Conservation (phyloP, 1,284 basidiomycete genomes). For the Ceratobasidium sp. region DNA sequence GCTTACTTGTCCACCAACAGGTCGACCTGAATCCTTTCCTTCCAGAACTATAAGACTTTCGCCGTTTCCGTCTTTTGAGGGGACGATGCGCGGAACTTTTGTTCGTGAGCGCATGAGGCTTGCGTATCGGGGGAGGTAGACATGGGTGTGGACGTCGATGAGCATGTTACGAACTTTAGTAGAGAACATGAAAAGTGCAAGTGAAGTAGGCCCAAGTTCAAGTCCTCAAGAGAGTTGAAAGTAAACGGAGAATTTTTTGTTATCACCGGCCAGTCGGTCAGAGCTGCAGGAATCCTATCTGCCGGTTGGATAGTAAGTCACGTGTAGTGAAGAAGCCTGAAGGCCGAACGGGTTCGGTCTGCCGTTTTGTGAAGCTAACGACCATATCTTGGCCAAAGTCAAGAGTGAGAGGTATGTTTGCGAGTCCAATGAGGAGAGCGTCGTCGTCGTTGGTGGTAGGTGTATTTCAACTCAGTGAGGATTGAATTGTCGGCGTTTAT, state of each 20-base stretch:
- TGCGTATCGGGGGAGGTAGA: constrained; percentile 83
- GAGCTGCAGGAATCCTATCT: neutral
- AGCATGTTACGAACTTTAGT: constrained; percentile 60
- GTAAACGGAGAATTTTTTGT: too few species aligned
- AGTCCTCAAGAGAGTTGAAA: too few species aligned
- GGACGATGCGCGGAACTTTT: constrained; percentile 76
- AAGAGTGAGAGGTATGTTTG: neutral
- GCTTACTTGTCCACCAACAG: constrained; percentile 71
- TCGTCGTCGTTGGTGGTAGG: constrained; percentile 30
- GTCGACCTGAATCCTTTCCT: constrained; percentile 65
- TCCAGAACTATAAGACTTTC: constrained; percentile 37
- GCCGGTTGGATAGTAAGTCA: neutral
- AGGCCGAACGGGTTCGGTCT: constrained; percentile 19
- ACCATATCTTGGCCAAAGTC: neutral
- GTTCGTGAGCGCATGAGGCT: constrained; percentile 72
- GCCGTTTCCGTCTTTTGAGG: constrained; percentile 62
- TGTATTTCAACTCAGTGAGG: neutral
- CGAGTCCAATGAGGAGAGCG: constrained; percentile 32
- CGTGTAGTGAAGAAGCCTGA: constrained; percentile 3
- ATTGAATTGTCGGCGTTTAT: neutral
- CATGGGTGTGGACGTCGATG: constrained; percentile 85
- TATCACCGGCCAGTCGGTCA: too few species aligned
- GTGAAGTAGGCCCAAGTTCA: neutral
- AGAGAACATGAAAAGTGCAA: constrained; percentile 50
- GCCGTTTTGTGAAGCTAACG: neutral